Evolutionary conservation across 345 rosid genomes (phyloP).

Genomic region (Brassica rapa): DNA sequence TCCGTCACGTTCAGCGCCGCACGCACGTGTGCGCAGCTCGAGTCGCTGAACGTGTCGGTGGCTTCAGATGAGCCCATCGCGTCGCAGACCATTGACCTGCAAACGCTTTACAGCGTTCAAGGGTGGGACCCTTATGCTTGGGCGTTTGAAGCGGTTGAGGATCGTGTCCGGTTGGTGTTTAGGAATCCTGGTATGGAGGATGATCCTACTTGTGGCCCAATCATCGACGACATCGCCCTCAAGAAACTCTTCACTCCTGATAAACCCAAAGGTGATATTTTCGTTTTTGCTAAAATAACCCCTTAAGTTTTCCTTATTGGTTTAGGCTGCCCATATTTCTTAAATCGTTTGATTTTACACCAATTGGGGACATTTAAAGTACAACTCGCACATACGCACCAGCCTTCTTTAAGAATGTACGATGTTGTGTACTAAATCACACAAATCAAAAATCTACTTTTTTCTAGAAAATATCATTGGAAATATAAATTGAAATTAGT

Average conservation of each 20-base stretch:
- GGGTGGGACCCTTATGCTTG: conserved; percentile 96
- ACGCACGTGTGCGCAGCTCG: conserved; percentile 93
- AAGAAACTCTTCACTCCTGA: conserved; percentile 80
- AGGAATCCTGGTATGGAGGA: conserved; percentile 93
- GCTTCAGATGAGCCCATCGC: conserved; percentile 46
- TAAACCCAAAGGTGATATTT: conserved; percentile 66
- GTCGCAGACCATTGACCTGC: conserved; percentile 75
- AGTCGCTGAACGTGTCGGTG: conserved; percentile 84
- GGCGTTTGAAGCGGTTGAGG: conserved; percentile 77
- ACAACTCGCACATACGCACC: background rate
- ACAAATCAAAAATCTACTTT: too few species aligned
- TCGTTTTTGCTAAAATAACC: background rate
- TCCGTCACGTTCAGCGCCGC: conserved; percentile 93
- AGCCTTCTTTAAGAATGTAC: too few species aligned
- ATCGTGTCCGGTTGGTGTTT: conserved; percentile 51
- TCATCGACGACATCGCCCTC: conserved; percentile 77
- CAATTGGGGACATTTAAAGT: background rate
- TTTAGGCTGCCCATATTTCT: background rate
- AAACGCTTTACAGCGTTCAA: conserved; percentile 83
- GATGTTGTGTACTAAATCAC: too few species aligned
- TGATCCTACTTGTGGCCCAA: conserved; percentile 97
- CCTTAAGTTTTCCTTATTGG: background rate
- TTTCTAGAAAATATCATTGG: too few species aligned
- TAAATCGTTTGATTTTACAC: background rate
- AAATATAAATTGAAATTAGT: too few species aligned